Base-by-base conservation (phyloP, 2,329 filamentous ascomycete species). In the Aspergillus viridinutans region DNA sequence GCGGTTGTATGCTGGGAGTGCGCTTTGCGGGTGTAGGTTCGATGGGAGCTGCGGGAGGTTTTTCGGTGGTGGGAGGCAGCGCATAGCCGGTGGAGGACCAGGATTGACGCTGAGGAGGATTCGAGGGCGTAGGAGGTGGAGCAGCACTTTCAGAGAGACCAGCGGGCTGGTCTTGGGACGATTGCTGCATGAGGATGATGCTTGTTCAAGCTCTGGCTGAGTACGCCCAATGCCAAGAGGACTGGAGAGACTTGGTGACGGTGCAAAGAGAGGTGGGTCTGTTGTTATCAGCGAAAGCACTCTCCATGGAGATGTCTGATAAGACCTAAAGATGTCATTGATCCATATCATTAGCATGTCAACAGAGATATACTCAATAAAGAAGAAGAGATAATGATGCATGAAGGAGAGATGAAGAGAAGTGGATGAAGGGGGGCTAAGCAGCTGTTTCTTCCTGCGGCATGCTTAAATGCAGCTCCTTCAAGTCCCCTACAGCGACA, bases 41-140 rank as follows among this genome's bases (percentile, higher is more conserved):
- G n/a, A 55, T 38, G 5, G 60, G 53, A 8, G 49, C 55, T 28
- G 62, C 49, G 14, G 59, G 52, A 14, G 57, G 54, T 40, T 61
- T 56, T 47, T 64, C 61, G 47, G 64, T 56, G 35, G 58, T 55
- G 23, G 60, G 62, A 53, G 57, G 56, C 26, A 56, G 54, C 23
- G 50, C 57, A 26, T 45, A 66, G 66, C 56, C 66, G 65, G 50
- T 74, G 64, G 78, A 29, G 78, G 70, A 23, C 68, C 71, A 66
- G 74, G 72, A 23, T 59, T 69, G 62, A 74, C 78, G 17, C 29
- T 32, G 29, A 32, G 29, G 29, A 42, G 40, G 40, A 4, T 21
- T 20, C 9, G 40, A 23, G 5, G 42, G 9, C 4, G 20, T 10
- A 32, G 29, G 29, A 32, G 29, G 12, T 5, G 78, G 74, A 2